Conservation (phyloP, 2,329 filamentous ascomycete species). For the Hymenoscyphus albidus region DNA sequence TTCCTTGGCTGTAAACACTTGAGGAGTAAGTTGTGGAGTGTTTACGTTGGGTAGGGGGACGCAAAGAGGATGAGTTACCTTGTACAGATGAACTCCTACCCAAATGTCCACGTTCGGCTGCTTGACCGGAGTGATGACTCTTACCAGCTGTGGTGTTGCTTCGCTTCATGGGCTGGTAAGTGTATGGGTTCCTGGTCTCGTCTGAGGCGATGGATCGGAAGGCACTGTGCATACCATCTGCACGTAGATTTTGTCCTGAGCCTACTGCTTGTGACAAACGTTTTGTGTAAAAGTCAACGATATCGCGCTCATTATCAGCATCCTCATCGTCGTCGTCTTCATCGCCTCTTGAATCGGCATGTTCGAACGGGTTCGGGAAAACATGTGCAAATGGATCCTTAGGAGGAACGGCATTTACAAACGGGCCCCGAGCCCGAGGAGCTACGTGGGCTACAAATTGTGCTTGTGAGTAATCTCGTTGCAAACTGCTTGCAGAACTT, state of each 20-base stretch:
- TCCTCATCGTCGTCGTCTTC: background rate
- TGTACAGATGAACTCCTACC: background rate
- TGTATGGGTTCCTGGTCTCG: background rate
- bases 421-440: background rate
- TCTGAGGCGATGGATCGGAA: conserved; percentile 5
- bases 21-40: conserved; percentile 6
- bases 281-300: background rate
- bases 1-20: conserved; percentile 9
- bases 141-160: background rate
- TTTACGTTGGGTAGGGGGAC: background rate
- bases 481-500: background rate
- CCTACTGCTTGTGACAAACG: background rate
- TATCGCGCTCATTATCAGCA: background rate
- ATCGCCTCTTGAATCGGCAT: background rate
- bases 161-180: background rate
- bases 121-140: background rate
- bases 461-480: background rate
- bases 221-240: conserved; percentile 13
- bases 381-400: background rate
- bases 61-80: background rate
- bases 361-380: background rate
- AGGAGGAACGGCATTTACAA: background rate
- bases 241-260: too few relatives aligned
- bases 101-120: background rate
- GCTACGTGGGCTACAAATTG: background rate